These are phyloP conservation scores for Wallemia mellicola DNA, from an alignment of 1,284 basidiomycete species.

Conservation along the genomic window DNA sequence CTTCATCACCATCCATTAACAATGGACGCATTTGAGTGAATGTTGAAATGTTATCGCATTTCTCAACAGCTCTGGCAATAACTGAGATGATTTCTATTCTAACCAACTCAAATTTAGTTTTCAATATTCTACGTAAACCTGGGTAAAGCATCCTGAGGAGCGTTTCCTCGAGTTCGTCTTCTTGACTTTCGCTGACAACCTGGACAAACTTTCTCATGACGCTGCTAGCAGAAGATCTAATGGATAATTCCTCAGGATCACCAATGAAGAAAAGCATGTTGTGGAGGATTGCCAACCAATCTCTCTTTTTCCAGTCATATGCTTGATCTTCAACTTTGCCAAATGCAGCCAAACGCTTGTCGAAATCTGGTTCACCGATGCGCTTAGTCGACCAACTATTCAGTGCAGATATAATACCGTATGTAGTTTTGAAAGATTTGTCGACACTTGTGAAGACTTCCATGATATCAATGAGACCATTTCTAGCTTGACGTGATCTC, in stretches of 20 bases:
- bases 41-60: conserved; percentile 28
- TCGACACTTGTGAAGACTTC: conserved; percentile 27
- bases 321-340: conserved; percentile 30
- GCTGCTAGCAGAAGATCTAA: conserved; percentile 52
- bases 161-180: conserved; percentile 19
- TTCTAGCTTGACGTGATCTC: conserved; percentile 33
- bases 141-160: conserved; percentile 45
- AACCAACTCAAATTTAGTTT: conserved; percentile 60
- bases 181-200: conserved; percentile 20
- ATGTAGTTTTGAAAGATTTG: conserved; percentile 21
- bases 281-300: conserved; percentile 64
- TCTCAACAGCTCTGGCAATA: conserved; percentile 40
- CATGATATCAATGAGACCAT: conserved; percentile 36
- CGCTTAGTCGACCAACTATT: conserved; percentile 62
- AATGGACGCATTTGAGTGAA: conserved; percentile 52
- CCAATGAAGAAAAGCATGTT: conserved; percentile 65
- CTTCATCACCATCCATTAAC: conserved; percentile 68
- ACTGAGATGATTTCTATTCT: conserved; percentile 58
- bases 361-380: conserved; percentile 79
- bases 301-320: conserved; percentile 21
- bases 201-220: conserved; percentile 52
- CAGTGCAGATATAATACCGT: conserved; percentile 32
- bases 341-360: conserved; percentile 52
- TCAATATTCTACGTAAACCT: conserved; percentile 48
- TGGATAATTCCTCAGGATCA: conserved; percentile 61